Conservation (phyloP, 306 rosid genomes). For the Ormosia semicastrata region DNA sequence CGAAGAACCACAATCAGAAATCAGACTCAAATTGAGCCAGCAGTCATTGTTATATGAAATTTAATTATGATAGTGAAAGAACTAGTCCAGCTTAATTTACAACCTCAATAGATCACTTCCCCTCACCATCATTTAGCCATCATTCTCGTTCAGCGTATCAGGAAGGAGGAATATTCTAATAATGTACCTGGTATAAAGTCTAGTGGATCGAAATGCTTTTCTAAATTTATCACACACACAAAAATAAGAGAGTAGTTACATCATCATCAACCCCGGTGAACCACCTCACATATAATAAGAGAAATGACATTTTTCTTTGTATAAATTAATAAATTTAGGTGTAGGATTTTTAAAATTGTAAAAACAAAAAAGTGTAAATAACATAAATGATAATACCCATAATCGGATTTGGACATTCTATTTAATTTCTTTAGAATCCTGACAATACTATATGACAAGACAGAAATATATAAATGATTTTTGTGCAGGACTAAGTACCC, state of each 20-base stretch:
- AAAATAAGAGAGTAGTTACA: background rate
- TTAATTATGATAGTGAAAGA: background rate
- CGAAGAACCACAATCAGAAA: background rate
- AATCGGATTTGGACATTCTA: no score
- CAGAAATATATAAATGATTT: no score
- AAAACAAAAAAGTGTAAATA: no score
- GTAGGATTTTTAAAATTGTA: no score
- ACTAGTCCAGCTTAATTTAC: background rate
- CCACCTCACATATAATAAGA: background rate
- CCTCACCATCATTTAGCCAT: background rate
- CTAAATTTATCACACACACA: background rate
- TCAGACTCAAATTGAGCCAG: background rate
- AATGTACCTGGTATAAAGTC: background rate
- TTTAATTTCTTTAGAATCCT: no score
- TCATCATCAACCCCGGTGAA: background rate
- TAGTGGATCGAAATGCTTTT: background rate
- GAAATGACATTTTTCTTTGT: no score
- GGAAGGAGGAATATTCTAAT: constrained; percentile 3
- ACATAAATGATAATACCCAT: no score
- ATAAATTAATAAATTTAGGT: no score
- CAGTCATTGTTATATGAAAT: background rate
- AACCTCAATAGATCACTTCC: background rate
- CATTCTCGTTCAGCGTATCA: background rate
- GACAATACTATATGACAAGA: no score
- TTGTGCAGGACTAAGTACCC: no score